phyloP scores from a whole-genome alignment of 192 early-diverging fungal genomes.

The Coemansia sp. region DNA sequence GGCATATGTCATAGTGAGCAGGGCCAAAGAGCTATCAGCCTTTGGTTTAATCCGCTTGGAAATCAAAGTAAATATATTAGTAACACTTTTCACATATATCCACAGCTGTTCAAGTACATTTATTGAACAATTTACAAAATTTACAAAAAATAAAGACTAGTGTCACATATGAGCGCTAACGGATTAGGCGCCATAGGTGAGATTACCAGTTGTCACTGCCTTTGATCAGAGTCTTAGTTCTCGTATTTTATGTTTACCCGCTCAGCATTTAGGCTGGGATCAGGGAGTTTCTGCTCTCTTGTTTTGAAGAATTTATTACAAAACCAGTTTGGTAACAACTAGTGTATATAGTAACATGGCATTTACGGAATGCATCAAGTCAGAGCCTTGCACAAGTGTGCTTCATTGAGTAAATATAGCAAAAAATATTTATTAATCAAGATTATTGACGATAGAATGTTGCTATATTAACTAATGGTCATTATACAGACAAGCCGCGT shows the following conservation, averaged over 20 bases:
- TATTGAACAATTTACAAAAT: neutral
- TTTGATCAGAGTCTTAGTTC: no score
- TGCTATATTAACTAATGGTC: neutral
- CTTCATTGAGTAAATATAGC: neutral
- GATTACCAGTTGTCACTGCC: no score
- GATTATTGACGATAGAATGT: neutral
- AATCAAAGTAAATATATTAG: neutral
- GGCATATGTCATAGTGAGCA: neutral
- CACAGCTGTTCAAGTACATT: neutral
- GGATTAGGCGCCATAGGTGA: no score
- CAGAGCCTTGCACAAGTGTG: no score
- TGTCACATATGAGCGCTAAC: no score
- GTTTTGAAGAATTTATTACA: no score
- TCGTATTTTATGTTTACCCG: no score
- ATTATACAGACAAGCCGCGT: neutral
- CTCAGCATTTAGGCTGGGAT: no score
- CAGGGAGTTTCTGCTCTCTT: no score
- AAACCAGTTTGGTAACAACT: no score
- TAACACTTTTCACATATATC: neutral
- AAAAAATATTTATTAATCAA: slow-evolving; percentile 1
- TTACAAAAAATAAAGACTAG: neutral
- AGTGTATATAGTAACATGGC: neutral
- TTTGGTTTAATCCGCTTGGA: neutral
- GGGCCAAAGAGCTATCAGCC: neutral
- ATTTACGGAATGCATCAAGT: neutral